Evolutionary conservation across 2,329 filamentous ascomycete species (phyloP), one percentile per base, ranked within the genome.

Genomic region (Aspergillus texensis): DNA sequence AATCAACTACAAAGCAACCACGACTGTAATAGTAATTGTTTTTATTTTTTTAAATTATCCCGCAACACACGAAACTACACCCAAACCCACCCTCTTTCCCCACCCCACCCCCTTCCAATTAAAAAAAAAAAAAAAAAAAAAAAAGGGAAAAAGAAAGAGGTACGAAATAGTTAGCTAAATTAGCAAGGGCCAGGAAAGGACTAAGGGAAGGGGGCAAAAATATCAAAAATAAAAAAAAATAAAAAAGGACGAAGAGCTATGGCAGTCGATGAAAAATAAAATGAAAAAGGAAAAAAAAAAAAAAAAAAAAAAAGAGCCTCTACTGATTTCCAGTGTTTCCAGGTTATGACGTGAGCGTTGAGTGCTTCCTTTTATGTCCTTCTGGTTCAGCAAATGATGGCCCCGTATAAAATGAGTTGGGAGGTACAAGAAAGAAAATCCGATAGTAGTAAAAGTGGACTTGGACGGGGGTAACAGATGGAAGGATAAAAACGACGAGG

Each of bases 281-380:
- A 32, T 16, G 5, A 30, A 56, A 64, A 62, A 63, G 58, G 46
- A 32, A 61, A 62, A 61, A 28, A 58, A 62, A 64, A 65, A 65
- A 63, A 57, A 60, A 61, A 68, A 62, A 65, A 16, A 14, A 55
- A 62, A 68, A 73, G 64, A 72, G 68, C 61, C 68, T 70, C 68
- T 54, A 36, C 14, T 34, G 32, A 36, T 54, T 54, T 24, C 50
- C n/a, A 69, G 67, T 62, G 70, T 67, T 67, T 68, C 65, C 55
- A 61, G 45, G 64, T 69, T 69, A 74, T 74, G 71, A 74, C 71
- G 72, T 74, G 70, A 73, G 68, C 63, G 61, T 63, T 61, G 57
- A 50, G 57, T 41, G 62, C 16, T 59, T 45, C 12, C 48, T 26
- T 53, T n/a, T n/a, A 41, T 39, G 21, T 41, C 19, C 39, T 30